Base-by-base conservation (phyloP, 805 yeast genomes). In the Yamadazyma tumulicola region DNA sequence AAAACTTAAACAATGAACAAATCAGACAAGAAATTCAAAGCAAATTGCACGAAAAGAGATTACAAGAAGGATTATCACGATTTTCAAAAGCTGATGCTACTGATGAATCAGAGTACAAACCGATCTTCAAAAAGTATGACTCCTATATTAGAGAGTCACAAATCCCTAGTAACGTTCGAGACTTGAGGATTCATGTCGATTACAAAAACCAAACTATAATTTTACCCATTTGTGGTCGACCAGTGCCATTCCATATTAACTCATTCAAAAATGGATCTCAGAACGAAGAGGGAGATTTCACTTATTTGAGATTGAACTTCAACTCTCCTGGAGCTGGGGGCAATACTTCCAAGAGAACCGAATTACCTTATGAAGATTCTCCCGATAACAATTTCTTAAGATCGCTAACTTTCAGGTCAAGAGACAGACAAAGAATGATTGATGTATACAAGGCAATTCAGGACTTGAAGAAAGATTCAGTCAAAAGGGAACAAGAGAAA, bases 241-340 rank as follows among this genome's bases (percentile, higher is more conserved):
- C 97, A 1, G 97, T 93, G 34, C 98, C 98, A 16, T 91, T 93
- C 71, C 98, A 91, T 58, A 88, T 91, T 54, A 87, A 87, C 57
- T 72, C 97, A 4, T 89, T 85, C 65, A 91, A 89, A 53, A 89
- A 86, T 55, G 97, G 96, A 32, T 84, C 95, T 8, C 89, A 88
- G 53, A 86, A 82, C 45, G 98, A 93, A 53, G 97, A 93, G 67
- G 97, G 97, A 34, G 97, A 89, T 47, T 88, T 76, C 58, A 88
- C 96, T 1, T 89, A 85, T 54, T 57, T 91, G 51, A 79, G 98
- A 59, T 72, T 91, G 53, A 91, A 91, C 57, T 87, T 91, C 71
- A 80, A 89, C 57, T 81, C 96, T 2, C 97, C 98, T 1, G 97
- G 96, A 51, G 77, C 77, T 28, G 85, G 85, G 42, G 86, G 86